Base-by-base conservation (phyloP, 495 filamentous ascomycete species). In the Baudoinia panamericana region DNA sequence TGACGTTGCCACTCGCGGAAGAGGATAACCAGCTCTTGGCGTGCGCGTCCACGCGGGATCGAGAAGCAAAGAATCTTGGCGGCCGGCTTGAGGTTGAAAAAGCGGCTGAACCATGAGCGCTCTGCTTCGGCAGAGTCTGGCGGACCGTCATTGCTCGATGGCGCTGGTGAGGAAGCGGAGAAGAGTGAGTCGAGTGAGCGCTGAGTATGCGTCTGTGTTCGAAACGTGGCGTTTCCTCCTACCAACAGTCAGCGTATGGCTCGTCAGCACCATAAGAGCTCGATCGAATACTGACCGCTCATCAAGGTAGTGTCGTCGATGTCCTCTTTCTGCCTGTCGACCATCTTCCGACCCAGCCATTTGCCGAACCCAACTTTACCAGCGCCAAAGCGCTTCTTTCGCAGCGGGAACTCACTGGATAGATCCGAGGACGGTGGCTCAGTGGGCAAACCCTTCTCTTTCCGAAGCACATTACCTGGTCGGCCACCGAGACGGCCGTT, bases 21-120 rank as follows among this genome's bases (percentile, higher is more conserved):
- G 24, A 92, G 63, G 15, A 66, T 67, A 24, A 75, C 70, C 4
- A 93, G 63, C 43, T 92, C 84, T 48, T 78, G 78, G 24, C 84
- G 74, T 15, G 77, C 77, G 38, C 75, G 75, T 16, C 71, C 61
- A 35, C 76, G 78, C 2, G 75, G 68, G 16, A 81, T 66, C 5
- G 70, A 69, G 50, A 96, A 78, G 55, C 84, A 85, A 9, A 95
- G 55, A 7, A 78, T 67, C 37, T 71, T 70, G 20, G 64, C 74
- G 0, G 79, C 78, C 0, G 90, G 88, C 53, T 90, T 93, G 57
- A 95, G 78, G 33, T 84, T 75, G 61, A 97, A 80, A 16, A 96
- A 73, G 12, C 81, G 79, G 24, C 80, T 75, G 34, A 97, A 68
- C 85, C 86, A 94, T 43, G 80, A 90, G 44, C 78, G 74, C 31